Conservation (phyloP, 2,329 filamentous ascomycete species). For the Ascochyta pisi region DNA sequence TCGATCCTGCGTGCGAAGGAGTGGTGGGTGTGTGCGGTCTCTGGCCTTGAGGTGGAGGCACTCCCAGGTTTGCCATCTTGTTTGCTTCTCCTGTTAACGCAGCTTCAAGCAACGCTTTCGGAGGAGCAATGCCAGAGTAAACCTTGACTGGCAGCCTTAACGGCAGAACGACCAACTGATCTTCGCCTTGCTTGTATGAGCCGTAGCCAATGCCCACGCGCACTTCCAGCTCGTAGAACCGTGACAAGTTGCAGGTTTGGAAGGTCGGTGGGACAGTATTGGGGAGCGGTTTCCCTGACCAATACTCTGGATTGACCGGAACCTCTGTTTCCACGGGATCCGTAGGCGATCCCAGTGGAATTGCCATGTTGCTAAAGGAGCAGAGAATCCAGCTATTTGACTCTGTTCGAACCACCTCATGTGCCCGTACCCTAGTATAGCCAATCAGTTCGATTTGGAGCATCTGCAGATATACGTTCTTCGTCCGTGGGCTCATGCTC, state of each 20-base stretch:
- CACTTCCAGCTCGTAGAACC: conserved; percentile 84
- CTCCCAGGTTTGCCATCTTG: conserved; percentile 20
- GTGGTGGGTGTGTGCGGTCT: conserved; percentile 34
- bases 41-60: conserved; percentile 26
- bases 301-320: conserved; percentile 72
- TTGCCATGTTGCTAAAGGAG: conserved; percentile 72
- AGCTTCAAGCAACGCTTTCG: conserved; percentile 74
- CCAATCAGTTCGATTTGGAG: conserved; percentile 84
- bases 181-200: conserved; percentile 59
- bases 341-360: conserved; percentile 68
- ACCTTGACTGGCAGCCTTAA: conserved; percentile 81
- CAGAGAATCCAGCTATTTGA: conserved; percentile 77
- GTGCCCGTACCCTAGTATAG: conserved; percentile 78
- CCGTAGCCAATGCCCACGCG: conserved; percentile 80
- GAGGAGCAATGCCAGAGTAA: conserved; percentile 87
- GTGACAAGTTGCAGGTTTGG: conserved; percentile 82
- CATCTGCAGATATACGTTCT: conserved; percentile 76
- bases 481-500: conserved; percentile 72
- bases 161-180: conserved; percentile 80
- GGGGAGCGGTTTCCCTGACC: conserved; percentile 75
- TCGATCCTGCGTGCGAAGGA: conserved; percentile 28
- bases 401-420: conserved; percentile 75
- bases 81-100: conserved; percentile 51
- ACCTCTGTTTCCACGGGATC: conserved; percentile 71
- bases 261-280: conserved; percentile 90